Evolutionary conservation across 2,329 filamentous ascomycete species (phyloP), one percentile per base, ranked within the genome.

Genomic region (Reticulascus tulasneorum): DNA sequence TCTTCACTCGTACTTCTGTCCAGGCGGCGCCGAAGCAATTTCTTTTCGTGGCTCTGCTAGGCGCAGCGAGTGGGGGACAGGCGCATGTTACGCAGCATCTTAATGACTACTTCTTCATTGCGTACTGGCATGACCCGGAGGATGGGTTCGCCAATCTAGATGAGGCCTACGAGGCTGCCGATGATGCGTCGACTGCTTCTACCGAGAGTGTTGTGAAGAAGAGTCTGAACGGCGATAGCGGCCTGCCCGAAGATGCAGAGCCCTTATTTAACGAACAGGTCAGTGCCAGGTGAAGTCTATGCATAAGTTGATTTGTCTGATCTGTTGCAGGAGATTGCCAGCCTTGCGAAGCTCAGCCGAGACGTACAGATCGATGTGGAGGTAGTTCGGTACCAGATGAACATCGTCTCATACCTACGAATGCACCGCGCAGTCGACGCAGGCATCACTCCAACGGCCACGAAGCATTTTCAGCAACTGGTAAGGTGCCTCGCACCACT

Each of bases 31-130:
- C 89, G 1, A 82, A 80, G 53, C 75, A 79, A 19, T 94, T 96
- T 54, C 66, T 96, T 18, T 81, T 96, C 45, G 66, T 95, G 20
- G 83, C 86, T 2, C 65, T 94, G n/a, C 64, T 89, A 2, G 67
- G 61, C 15, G 70, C 69, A 2, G 55, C 56, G 23, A 59, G 62
- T 25, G 67, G 68, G 3, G 69, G 73, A 23, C 53, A 64, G 27
- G 65, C 69, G 4, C 66, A 64, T 32, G 66, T 82, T 32, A 73
- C 67, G 16, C 62, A 60, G 21, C 73, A 87, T 48, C 55, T 83
- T 59, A 94, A 89, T 50, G 88, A 97, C 40, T 79, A 86, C 46
- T 83, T 97, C 47, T 87, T 89, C 55, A 81, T 97, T 39, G 91
- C 86, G 1, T 90, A 97, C 58, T 86, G 82, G 64, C 89, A 97